Evolutionary conservation across 345 rosid genomes (phyloP).

Genomic region (Clausena lansium): DNA sequence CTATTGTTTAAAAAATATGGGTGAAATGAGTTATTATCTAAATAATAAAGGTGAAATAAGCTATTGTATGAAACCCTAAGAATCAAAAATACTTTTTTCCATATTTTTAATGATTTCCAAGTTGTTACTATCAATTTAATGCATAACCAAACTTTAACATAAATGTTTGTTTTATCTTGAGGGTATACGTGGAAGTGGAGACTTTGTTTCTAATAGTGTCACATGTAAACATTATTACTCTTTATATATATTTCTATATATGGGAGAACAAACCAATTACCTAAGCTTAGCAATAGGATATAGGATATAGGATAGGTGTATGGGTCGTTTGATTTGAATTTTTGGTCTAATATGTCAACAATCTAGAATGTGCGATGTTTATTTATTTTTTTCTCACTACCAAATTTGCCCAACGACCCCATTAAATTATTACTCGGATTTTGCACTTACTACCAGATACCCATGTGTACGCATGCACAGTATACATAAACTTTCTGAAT

Average conservation of each 20-base stretch:
- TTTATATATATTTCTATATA: background rate
- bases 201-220: background rate
- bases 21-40: too few relatives aligned
- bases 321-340: background rate
- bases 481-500: too few relatives aligned
- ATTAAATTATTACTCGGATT: background rate
- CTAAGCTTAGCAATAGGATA: background rate
- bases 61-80: too few relatives aligned
- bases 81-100: too few relatives aligned
- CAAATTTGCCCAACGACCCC: background rate
- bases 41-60: too few relatives aligned
- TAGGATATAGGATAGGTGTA: background rate
- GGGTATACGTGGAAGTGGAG: background rate
- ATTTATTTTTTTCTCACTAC: background rate
- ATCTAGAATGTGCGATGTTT: background rate
- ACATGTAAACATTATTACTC: background rate
- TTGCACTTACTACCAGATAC: background rate
- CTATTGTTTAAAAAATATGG: too few relatives aligned
- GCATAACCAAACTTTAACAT: background rate
- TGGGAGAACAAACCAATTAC: background rate
- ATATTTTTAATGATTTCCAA: too few relatives aligned
- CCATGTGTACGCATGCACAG: too few relatives aligned
- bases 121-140: background rate
- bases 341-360: background rate
- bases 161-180: background rate